A percentile compares a stretch with the other conserved stretches of the same genome.
Conservation (phyloP, 352 stramenopile genomes). For the Elongisporangium anandrum region DNA sequence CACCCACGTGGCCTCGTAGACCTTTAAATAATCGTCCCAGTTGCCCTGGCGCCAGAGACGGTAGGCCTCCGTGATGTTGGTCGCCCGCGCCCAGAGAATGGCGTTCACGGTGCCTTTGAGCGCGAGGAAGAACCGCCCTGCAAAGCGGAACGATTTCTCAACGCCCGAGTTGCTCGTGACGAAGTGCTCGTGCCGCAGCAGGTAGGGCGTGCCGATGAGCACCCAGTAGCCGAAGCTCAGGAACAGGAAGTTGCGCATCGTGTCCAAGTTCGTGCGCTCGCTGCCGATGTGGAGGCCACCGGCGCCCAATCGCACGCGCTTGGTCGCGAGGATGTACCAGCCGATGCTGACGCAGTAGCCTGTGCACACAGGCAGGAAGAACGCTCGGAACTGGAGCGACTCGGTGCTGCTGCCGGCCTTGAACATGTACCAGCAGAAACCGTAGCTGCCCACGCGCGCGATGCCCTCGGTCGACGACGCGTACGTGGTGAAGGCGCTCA, state of each 20-base stretch:
- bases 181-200: conserved; percentile 52
- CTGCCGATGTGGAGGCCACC: conserved; percentile 27
- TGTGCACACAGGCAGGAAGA: conserved; percentile 50
- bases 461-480: conserved; percentile 36
- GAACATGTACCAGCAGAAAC: conserved; percentile 78
- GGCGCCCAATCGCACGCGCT: conserved; percentile 59
- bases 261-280: conserved; percentile 69
- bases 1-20: conserved; percentile 83
- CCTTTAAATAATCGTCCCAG: conserved; percentile 85
- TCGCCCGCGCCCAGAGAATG: conserved; percentile 66
- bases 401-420: conserved; percentile 33
- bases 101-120: conserved; percentile 62
- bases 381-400: conserved; percentile 57
- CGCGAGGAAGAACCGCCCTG: conserved; percentile 58
- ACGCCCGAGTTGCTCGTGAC: conserved; percentile 43
- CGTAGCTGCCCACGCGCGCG: conserved; percentile 63
- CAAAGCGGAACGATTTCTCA: conserved; percentile 62
- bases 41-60: conserved; percentile 72
- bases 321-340: conserved; percentile 69
- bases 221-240: conserved; percentile 72
- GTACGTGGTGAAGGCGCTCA: conserved; percentile 46
- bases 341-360: conserved; percentile 69
- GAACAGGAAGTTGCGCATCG: conserved; percentile 72
- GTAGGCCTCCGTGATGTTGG: conserved; percentile 57
- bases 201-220: conserved; percentile 61